Conservation (phyloP, 148 eudicot species). For the Arbutus unedo region DNA sequence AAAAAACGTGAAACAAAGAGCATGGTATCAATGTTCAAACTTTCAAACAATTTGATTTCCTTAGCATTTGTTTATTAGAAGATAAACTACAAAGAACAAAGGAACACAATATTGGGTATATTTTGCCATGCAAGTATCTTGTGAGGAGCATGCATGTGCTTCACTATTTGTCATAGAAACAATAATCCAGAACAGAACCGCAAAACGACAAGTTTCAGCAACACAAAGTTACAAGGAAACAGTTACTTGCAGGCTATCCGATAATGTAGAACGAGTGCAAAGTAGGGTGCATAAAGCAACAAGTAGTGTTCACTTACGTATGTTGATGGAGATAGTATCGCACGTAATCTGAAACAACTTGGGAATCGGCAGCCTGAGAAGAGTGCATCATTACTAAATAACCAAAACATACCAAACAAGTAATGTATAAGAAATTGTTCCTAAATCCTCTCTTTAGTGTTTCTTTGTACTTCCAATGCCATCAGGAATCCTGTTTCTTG, state of each 20-base stretch:
- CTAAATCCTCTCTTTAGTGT: background rate
- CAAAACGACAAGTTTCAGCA: background rate
- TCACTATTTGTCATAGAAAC: background rate
- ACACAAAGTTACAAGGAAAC: background rate
- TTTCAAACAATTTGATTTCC: background rate
- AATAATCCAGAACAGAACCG: background rate
- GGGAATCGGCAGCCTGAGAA: slow-evolving; percentile 96
- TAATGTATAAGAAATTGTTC: background rate
- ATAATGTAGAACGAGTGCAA: background rate
- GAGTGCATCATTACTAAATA: background rate
- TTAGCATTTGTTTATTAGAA: background rate
- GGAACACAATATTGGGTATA: too few relatives aligned
- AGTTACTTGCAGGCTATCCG: background rate
- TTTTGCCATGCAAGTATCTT: too few relatives aligned
- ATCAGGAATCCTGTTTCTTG: background rate
- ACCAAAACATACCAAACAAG: background rate
- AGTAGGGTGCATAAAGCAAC: background rate
- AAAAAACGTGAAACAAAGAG: background rate
- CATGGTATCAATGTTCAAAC: background rate
- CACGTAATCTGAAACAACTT: slow-evolving; percentile 88
- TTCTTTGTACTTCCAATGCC: background rate
- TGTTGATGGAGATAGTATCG: slow-evolving; percentile 96
- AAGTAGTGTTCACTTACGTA: slow-evolving; percentile 56
- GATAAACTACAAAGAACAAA: too few relatives aligned
- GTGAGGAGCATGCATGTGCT: background rate